Evolutionary conservation across 495 filamentous ascomycete species (phyloP).

Genomic region (Pyronema omphalodes): DNA sequence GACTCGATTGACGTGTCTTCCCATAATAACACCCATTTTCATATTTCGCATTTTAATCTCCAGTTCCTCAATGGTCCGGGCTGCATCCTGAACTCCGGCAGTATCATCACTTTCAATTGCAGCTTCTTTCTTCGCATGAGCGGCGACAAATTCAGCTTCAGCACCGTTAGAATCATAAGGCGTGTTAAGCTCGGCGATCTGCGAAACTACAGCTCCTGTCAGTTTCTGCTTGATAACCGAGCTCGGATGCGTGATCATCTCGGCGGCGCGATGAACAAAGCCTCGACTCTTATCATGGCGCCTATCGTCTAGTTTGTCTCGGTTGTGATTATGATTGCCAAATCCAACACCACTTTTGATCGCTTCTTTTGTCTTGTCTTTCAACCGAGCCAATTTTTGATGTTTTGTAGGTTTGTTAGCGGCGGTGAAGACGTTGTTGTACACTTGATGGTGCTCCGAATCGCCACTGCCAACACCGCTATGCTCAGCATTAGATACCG

Average conservation of each 20-base stretch:
- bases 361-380: constrained; percentile 2
- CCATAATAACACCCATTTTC: constrained; percentile 27
- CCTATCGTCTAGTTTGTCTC: not conserved
- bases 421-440: constrained; percentile 3
- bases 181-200: constrained; percentile 5
- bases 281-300: not conserved
- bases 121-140: constrained; percentile 5
- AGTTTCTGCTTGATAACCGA: constrained; percentile 7
- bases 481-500: not conserved
- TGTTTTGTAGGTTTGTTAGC: not conserved
- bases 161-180: constrained; percentile 6
- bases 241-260: constrained; percentile 9
- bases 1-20: constrained; percentile 28
- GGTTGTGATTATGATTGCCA: not conserved
- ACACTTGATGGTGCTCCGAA: not conserved
- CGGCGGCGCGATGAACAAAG: not conserved
- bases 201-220: constrained; percentile 2
- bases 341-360: not conserved
- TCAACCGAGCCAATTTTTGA: not conserved
- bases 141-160: constrained; percentile 8
- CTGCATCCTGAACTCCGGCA: constrained; percentile 7
- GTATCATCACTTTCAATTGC: constrained; percentile 1
- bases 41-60: constrained; percentile 26
- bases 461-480: not conserved
- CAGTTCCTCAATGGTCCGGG: constrained; percentile 21